Evolutionary conservation across 164 flowering plant species (phyloP), one percentile per base, ranked within the genome.

Genomic region (Magnolia changhungtana): DNA sequence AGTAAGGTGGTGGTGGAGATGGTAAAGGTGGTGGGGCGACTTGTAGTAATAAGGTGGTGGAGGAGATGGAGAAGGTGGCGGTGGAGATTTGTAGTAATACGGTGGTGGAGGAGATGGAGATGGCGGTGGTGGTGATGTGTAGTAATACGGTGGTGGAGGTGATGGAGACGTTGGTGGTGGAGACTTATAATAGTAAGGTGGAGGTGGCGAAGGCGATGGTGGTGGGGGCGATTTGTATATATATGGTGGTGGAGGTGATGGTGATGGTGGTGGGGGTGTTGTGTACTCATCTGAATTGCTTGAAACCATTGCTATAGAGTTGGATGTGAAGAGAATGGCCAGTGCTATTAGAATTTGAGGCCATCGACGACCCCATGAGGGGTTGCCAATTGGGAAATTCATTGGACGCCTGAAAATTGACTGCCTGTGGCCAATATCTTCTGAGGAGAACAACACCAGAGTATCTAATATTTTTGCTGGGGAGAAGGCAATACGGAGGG

Each of bases 171-270:
- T 76, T 3, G 80, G 78, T 23, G 80, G 85, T 50, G 82, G 73
- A 1, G 85, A 75, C 3, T 78, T 82, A 59, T 86, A 85, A 1
- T n/a, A 1, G 49, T 85, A 85, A 5, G 89, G 89, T 20, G 85
- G 87, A 10, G 85, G 73, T 14, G 63, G 55, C 2, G 29, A 49
- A 3, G 74, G 23, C 8, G 61, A 80, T 7, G 84, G 87, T 9
- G 86, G 88, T 9, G 89, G 86, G 1, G 86, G 84, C 0, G 86
- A 84, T 3, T 69, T 74, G 74, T 78, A 78, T 0, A 61, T 7
- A 3, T 78, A 78, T 13, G 80, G 77, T 23, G 73, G 81, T 20
- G 81, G 78, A 0, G 78, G 78, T 0, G 75, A 75, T 1, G 78
- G 78, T 0, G 78, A 85, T 14, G 89, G 89, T 16, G 86, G 86